phyloP scores from a whole-genome alignment of 208 protist genomes.

The Trypanosoma caninum region DNA sequence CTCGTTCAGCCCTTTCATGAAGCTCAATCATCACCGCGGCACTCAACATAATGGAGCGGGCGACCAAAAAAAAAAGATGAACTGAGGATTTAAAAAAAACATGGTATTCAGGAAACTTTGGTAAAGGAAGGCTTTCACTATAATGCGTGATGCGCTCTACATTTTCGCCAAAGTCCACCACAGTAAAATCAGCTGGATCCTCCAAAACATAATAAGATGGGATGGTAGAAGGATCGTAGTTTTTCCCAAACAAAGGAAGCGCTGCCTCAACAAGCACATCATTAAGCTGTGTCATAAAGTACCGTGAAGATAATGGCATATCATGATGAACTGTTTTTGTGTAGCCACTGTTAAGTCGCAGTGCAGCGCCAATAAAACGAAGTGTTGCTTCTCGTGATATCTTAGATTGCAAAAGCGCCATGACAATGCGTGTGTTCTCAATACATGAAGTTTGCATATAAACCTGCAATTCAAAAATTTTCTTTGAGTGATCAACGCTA shows the following conservation, averaged over 20 bases:
- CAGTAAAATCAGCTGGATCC: constrained; percentile 25
- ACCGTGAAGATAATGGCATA: constrained; percentile 67
- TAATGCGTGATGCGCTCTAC: constrained; percentile 80
- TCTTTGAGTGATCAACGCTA: constrained; percentile 35
- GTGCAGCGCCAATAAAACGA: constrained; percentile 53
- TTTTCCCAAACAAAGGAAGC: constrained; percentile 53
- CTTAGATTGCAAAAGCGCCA: constrained; percentile 52
- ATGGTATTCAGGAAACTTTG: constrained; percentile 22
- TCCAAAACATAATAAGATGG: constrained; percentile 65
- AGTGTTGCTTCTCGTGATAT: constrained; percentile 62
- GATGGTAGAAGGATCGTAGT: constrained; percentile 30
- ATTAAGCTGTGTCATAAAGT: constrained; percentile 80
- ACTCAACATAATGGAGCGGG: constrained; percentile 52
- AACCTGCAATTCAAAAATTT: constrained; percentile 54
- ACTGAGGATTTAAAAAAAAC: constrained; percentile 58
- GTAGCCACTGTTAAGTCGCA: constrained; percentile 76
- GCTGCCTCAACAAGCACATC: constrained; percentile 66
- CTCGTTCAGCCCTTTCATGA: constrained; percentile 49
- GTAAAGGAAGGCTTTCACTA: constrained; percentile 52
- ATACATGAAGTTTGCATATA: constrained; percentile 35
- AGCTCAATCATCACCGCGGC: constrained; percentile 55
- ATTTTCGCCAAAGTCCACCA: constrained; percentile 51
- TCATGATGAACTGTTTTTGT: constrained; percentile 76
- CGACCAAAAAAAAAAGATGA: constrained; percentile 83
- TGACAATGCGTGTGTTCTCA: constrained; percentile 52